A percentile compares a stretch with the other conserved stretches of the same genome.
phyloP scores from a whole-genome alignment of 1,284 basidiomycete species.

The Cutaneotrichosporon cavernicola region DNA sequence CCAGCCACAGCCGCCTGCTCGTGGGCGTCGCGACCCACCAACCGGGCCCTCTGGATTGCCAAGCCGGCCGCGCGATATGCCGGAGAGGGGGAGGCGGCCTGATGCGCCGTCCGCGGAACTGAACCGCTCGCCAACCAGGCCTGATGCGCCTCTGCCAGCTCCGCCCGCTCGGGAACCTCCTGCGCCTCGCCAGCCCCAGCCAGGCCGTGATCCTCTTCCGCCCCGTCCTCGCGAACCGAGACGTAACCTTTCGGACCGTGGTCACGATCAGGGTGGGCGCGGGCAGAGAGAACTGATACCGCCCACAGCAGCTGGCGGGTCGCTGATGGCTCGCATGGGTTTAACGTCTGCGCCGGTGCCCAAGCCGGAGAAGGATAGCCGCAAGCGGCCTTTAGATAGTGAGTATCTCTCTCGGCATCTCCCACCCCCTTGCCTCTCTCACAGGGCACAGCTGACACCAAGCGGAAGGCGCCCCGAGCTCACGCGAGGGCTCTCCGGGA shows the following conservation, averaged over 20 bases:
- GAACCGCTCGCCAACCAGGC: neutral
- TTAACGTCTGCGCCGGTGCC: neutral
- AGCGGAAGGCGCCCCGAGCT: slow-evolving; percentile 12
- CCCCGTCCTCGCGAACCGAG: neutral
- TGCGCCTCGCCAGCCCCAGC: neutral
- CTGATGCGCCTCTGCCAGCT: neutral
- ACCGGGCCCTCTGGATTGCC: neutral
- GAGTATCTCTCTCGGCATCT: neutral
- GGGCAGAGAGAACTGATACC: slow-evolving; percentile 8
- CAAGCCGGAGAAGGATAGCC: slow-evolving; percentile 4
- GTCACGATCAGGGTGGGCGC: neutral
- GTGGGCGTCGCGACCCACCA: neutral
- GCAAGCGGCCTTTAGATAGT: slow-evolving; percentile 13
- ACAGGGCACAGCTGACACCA: neutral
- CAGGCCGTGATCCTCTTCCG: neutral
- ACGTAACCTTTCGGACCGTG: neutral
- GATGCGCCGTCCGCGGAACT: neutral
- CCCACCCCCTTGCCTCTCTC: neutral
- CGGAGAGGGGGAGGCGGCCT: neutral
- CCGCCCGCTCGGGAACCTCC: neutral
- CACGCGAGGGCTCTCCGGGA: slow-evolving; percentile 15
- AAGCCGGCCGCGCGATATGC: neutral
- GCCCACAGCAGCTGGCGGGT: slow-evolving; percentile 1
- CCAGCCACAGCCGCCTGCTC: neutral
- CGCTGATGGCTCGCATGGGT: slow-evolving; percentile 15